phyloP scores from a whole-genome alignment of 2,329 filamentous ascomycete species.

The Beauveria asiatica region DNA sequence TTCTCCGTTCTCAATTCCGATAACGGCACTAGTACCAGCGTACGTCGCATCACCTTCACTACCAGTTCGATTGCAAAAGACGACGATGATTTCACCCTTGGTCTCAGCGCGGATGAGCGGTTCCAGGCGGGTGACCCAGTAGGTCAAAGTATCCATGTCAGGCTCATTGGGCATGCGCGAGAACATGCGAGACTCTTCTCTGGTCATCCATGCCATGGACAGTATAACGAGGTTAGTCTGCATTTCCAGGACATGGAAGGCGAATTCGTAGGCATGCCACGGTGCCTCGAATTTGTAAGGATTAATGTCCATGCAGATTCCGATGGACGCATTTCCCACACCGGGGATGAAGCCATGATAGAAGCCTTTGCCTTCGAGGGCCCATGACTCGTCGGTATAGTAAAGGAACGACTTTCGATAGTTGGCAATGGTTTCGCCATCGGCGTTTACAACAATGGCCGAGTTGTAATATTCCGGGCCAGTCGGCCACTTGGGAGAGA shows the following conservation, averaged over 20 bases:
- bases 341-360: slow-evolving; percentile 31
- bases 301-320: slow-evolving; percentile 50
- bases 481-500: slow-evolving; percentile 39
- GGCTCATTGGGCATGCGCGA: slow-evolving; percentile 46
- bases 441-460: slow-evolving; percentile 42
- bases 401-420: slow-evolving; percentile 53
- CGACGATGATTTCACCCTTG: slow-evolving; percentile 55
- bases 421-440: slow-evolving; percentile 52
- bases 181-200: slow-evolving; percentile 24
- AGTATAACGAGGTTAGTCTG: slow-evolving; percentile 57
- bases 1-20: slow-evolving; percentile 56
- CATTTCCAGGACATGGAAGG: slow-evolving; percentile 47
- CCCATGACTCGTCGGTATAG: slow-evolving; percentile 51
- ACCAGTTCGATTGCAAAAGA: slow-evolving; percentile 64
- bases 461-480: slow-evolving; percentile 48
- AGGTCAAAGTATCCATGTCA: slow-evolving; percentile 64
- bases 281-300: slow-evolving; percentile 12
- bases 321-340: slow-evolving; percentile 40
- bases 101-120: slow-evolving; percentile 48
- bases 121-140: slow-evolving; percentile 66
- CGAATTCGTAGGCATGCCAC: slow-evolving; percentile 25
- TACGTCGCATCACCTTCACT: slow-evolving; percentile 59
- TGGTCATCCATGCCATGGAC: slow-evolving; percentile 64
- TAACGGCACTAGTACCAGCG: slow-evolving; percentile 64
- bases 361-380: slow-evolving; percentile 42